Evolutionary conservation across 2,329 filamentous ascomycete species (phyloP).

Genomic region (Fusarium phyllophilum): DNA sequence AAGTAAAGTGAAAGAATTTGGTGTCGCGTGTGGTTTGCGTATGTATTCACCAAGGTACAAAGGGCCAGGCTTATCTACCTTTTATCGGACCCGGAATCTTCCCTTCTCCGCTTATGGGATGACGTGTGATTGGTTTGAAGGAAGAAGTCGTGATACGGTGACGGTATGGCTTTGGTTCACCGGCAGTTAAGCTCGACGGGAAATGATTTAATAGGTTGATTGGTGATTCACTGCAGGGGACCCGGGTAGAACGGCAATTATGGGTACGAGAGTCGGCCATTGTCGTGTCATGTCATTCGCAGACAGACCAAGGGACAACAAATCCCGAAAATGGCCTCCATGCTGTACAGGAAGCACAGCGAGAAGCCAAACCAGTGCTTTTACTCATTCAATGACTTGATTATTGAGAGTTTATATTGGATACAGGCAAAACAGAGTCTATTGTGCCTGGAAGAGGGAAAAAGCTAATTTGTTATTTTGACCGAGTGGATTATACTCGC

Average conservation of each 20-base stretch:
- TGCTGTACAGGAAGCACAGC: not conserved
- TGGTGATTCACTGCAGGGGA: not conserved
- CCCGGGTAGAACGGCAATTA: not conserved
- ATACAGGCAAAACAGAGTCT: too few relatives aligned
- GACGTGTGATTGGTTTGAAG: not conserved
- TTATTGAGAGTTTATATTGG: too few relatives aligned
- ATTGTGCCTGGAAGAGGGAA: too few relatives aligned
- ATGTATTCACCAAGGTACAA: not conserved
- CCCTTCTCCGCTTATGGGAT: not conserved
- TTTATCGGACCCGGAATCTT: not conserved
- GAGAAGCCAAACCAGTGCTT: not conserved
- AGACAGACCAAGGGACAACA: not conserved
- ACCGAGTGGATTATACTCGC: too few relatives aligned
- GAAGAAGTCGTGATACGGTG: not conserved
- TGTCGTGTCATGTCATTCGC: not conserved
- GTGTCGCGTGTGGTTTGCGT: not conserved
- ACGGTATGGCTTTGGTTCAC: not conserved
- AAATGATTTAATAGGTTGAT: not conserved
- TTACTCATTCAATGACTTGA: too few relatives aligned
- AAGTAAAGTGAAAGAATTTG: not conserved
- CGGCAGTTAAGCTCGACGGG: not conserved
- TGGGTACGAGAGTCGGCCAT: not conserved
- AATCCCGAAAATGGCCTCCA: not conserved
- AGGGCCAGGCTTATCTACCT: not conserved
- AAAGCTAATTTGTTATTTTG: too few relatives aligned